Percentiles rank a stretch among this genome's conserved stretches.
Evolutionary conservation across 2,329 filamentous ascomycete species (phyloP).

Genomic region (Fusarium tupiense): DNA sequence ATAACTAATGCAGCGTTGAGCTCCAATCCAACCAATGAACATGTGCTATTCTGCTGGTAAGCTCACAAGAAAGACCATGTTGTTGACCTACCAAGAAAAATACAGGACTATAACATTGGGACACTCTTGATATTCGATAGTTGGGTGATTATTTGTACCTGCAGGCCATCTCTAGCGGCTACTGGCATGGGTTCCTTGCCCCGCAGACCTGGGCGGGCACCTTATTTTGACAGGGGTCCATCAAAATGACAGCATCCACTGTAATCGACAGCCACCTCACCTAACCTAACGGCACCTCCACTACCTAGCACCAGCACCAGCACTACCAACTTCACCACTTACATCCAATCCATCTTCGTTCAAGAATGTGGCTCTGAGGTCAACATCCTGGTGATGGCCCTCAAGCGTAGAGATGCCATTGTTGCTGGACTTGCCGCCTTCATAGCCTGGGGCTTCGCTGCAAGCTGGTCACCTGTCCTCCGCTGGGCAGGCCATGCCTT

Average conservation of each 20-base stretch:
- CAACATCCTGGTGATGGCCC: slow-evolving; percentile 65
- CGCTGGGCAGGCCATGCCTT: slow-evolving; percentile 90
- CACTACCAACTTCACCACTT: slow-evolving; percentile 28
- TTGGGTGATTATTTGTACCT: slow-evolving; percentile 10
- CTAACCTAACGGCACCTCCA: slow-evolving; percentile 16
- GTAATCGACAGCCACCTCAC: slow-evolving; percentile 38
- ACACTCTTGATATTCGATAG: background rate
- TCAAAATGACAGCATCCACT: slow-evolving; percentile 39
- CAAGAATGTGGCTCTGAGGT: slow-evolving; percentile 47
- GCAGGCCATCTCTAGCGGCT: slow-evolving; percentile 4
- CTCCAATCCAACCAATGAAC: no score
- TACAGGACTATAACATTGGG: background rate
- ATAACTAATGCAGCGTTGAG: background rate
- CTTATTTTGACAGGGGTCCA: slow-evolving; percentile 32
- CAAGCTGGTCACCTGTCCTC: slow-evolving; percentile 83
- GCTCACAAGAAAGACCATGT: background rate
- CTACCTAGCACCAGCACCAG: slow-evolving; percentile 16
- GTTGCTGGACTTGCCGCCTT: slow-evolving; percentile 76
- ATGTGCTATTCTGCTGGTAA: background rate
- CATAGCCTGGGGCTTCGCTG: slow-evolving; percentile 87
- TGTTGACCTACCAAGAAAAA: background rate
- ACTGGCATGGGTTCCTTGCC: slow-evolving; percentile 32
- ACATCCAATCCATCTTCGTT: slow-evolving; percentile 28
- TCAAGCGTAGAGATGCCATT: slow-evolving; percentile 77
- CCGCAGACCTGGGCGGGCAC: background rate